Evolutionary conservation across 495 filamentous ascomycete genomes (phyloP).

Genomic region (Aspergillus hancockii): DNA sequence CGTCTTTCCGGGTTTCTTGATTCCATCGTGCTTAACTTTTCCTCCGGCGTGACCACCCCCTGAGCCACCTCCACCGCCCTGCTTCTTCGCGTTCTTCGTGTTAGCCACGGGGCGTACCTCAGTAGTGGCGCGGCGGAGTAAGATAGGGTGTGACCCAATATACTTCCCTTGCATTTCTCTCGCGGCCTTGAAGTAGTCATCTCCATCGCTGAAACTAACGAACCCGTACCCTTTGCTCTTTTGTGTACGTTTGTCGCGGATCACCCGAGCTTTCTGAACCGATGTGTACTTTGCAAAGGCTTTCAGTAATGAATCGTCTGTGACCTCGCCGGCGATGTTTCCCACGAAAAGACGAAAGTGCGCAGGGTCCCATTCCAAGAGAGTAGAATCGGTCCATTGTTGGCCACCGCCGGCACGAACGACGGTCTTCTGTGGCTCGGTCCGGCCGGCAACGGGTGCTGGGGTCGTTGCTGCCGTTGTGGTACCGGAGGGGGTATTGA

Average conservation of each 20-base stretch:
- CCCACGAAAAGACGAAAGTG: conserved; percentile 96
- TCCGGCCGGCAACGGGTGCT: conserved; percentile 41
- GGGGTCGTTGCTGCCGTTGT: conserved; percentile 31
- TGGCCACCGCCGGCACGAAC: conserved; percentile 84
- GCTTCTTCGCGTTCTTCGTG: conserved; percentile 48
- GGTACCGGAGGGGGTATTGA: conserved; percentile 46
- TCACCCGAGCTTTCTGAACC: conserved; percentile 89
- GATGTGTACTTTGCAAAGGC: conserved; percentile 87
- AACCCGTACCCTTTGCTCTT: conserved; percentile 97
- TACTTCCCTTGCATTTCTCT: conserved; percentile 99
- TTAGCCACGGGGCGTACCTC: conserved; percentile 73
- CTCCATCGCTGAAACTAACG: conserved; percentile 90
- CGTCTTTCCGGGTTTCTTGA: conserved; percentile 79
- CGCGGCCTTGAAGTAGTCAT: conserved; percentile 92
- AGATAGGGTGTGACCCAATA: conserved; percentile 92
- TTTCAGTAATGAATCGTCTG: conserved; percentile 91
- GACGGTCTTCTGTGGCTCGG: conserved; percentile 66
- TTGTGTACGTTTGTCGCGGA: conserved; percentile 90
- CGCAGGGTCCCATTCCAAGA: conserved; percentile 94
- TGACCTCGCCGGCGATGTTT: conserved; percentile 97
- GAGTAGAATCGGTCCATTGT: conserved; percentile 79
- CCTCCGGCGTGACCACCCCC: conserved; percentile 32
- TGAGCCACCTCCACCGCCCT: conserved; percentile 38
- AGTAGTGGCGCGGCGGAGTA: conserved; percentile 82
- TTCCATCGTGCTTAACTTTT: conserved; percentile 59